Conservation (phyloP, 352 stramenopile species). For the Globisporangium nodosum region DNA sequence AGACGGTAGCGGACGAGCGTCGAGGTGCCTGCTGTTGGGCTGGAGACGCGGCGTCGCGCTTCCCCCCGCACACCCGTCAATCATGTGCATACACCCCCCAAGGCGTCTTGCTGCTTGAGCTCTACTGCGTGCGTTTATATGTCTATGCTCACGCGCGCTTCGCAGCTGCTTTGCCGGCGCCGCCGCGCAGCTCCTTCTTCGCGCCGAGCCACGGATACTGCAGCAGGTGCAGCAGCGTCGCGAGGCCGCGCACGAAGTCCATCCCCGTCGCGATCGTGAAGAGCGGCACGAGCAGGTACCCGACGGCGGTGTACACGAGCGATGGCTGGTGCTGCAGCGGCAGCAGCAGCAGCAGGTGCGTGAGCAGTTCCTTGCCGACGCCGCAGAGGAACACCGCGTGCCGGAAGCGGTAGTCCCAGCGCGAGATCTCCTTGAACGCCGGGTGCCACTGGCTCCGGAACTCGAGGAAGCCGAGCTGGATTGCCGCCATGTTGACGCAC, state of each 20-base stretch:
- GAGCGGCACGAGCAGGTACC: constrained; percentile 51
- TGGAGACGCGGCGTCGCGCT: no score
- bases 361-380: constrained; percentile 52
- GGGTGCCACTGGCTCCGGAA: constrained; percentile 54
- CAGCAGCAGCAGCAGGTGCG: constrained; percentile 56
- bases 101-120: background rate
- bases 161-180: background rate
- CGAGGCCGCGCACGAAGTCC: constrained; percentile 48
- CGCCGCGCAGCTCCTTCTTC: background rate
- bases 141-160: background rate
- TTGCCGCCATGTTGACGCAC: constrained; percentile 42
- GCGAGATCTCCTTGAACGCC: constrained; percentile 52
- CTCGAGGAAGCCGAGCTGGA: constrained; percentile 57
- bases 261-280: constrained; percentile 49
- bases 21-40: no score
- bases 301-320: constrained; percentile 21
- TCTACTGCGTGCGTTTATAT: background rate
- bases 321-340: constrained; percentile 29
- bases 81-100: background rate
- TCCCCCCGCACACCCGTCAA: background rate
- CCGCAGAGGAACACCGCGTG: constrained; percentile 39
- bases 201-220: constrained; percentile 26
- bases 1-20: no score
- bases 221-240: constrained; percentile 48
- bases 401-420: constrained; percentile 44